Conservation (phyloP, 2,329 filamentous ascomycete species). For the Aspergillus carbonarius region DNA sequence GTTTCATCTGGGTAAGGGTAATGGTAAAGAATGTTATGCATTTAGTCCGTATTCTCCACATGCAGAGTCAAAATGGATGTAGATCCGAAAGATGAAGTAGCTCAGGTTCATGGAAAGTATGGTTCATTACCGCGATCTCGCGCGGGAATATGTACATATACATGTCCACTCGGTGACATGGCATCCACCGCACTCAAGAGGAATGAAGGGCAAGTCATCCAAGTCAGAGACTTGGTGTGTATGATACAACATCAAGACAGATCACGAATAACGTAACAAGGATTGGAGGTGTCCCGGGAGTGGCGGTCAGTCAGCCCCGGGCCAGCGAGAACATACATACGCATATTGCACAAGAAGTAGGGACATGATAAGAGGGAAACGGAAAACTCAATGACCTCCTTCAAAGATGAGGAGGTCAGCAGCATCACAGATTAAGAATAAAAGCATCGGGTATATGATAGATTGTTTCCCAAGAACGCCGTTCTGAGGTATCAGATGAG, state of each 20-base stretch:
- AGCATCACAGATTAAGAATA: slow-evolving; percentile 29
- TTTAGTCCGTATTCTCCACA: neutral
- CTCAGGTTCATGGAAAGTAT: slow-evolving; percentile 11
- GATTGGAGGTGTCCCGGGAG: neutral
- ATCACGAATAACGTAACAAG: slow-evolving; percentile 6
- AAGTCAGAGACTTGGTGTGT: neutral
- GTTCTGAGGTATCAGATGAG: slow-evolving; percentile 23
- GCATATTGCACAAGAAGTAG: slow-evolving; percentile 12
- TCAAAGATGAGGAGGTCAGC: slow-evolving; percentile 11
- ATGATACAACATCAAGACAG: slow-evolving; percentile 18
- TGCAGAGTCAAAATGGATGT: neutral
- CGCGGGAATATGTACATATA: slow-evolving; percentile 30
- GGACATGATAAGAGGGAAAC: slow-evolving; percentile 13
- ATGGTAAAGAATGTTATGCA: no score
- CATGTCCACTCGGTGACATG: slow-evolving; percentile 21
- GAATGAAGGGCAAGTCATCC: slow-evolving; percentile 3
- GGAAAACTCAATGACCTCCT: slow-evolving; percentile 15
- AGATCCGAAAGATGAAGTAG: neutral
- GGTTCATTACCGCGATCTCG: slow-evolving; percentile 25
- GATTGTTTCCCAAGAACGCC: slow-evolving; percentile 29
- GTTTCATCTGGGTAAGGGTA: no score
- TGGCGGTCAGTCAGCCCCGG: slow-evolving; percentile 1
- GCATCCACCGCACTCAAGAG: slow-evolving; percentile 8
- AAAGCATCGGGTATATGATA: slow-evolving; percentile 35
- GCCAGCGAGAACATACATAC: neutral